phyloP scores from a whole-genome alignment of 148 eudicot species.

The Polygonum aviculare region DNA sequence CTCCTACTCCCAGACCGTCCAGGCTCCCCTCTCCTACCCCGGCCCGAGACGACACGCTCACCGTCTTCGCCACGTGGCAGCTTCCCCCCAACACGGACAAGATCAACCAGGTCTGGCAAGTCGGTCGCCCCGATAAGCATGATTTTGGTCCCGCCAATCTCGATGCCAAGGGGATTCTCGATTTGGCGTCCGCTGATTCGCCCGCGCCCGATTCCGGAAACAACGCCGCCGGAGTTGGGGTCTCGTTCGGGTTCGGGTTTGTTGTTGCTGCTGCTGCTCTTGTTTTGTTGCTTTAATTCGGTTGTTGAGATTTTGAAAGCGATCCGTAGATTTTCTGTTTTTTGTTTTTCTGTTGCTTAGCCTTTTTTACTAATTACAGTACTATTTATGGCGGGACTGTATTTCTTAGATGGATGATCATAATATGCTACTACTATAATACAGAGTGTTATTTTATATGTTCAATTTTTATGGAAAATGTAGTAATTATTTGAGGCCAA shows the following conservation, averaged over 20 bases:
- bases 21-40: slow-evolving; percentile 21
- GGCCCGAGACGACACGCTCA: slow-evolving; percentile 12
- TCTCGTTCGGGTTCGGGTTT: not conserved
- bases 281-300: not conserved
- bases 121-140: slow-evolving; percentile 5
- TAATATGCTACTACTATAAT: too few species aligned
- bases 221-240: not conserved
- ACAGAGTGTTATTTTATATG: too few species aligned
- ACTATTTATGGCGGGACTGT: too few species aligned
- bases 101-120: slow-evolving; percentile 30
- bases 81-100: not conserved
- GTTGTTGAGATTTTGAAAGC: too few species aligned
- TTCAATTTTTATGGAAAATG: too few species aligned
- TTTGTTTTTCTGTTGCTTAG: too few species aligned
- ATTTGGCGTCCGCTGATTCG: slow-evolving; percentile 13
- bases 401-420: too few species aligned
- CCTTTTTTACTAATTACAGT: too few species aligned
- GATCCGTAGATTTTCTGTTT: too few species aligned
- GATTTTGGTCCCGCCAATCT: slow-evolving; percentile 20
- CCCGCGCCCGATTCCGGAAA: not conserved
- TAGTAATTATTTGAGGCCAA: too few species aligned
- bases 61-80: slow-evolving; percentile 25
- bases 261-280: not conserved
- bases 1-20: slow-evolving; percentile 9
- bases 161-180: slow-evolving; percentile 12